phyloP scores from a whole-genome alignment of 495 filamentous ascomycete genomes.

The Wilcoxina mikolae region DNA sequence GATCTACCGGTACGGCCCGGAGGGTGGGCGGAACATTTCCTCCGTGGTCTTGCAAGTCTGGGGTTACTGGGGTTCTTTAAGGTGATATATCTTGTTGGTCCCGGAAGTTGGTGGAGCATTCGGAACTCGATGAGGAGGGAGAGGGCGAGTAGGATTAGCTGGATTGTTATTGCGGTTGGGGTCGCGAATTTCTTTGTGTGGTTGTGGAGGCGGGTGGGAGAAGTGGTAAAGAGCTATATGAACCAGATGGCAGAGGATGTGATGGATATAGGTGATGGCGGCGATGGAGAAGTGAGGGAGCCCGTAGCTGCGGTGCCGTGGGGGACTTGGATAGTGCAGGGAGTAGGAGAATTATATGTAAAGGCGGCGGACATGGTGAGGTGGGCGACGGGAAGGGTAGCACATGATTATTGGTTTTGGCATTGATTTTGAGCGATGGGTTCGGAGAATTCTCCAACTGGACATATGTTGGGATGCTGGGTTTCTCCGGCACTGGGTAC shows the following conservation, averaged over 20 bases:
- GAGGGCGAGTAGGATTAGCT: slow-evolving; percentile 56
- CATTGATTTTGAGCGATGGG: too few relatives aligned
- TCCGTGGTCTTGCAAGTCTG: slow-evolving; percentile 73
- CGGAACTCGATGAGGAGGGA: slow-evolving; percentile 46
- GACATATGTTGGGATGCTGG: too few relatives aligned
- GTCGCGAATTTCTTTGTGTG: slow-evolving; percentile 55
- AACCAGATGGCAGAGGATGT: slow-evolving; percentile 23
- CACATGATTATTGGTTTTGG: too few relatives aligned
- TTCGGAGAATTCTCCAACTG: too few relatives aligned
- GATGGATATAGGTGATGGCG: slow-evolving; percentile 17
- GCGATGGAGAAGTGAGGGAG: slow-evolving; percentile 2
- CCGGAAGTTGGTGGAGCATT: slow-evolving; percentile 62
- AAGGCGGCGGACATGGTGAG: neutral
- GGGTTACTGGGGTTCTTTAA: slow-evolving; percentile 78
- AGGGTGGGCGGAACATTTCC: slow-evolving; percentile 47
- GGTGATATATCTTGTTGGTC: slow-evolving; percentile 55
- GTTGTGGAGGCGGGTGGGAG: slow-evolving; percentile 22
- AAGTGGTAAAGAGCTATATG: slow-evolving; percentile 20
- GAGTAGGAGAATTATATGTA: neutral
- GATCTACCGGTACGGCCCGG: slow-evolving; percentile 26
- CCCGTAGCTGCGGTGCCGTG: slow-evolving; percentile 3
- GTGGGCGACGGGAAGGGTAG: neutral
- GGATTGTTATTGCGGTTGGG: slow-evolving; percentile 64
- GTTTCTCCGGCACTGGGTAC: too few relatives aligned
- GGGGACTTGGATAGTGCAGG: neutral